phyloP scores from a whole-genome alignment of 306 rosid species.

The Chamaecrista fasciculata region DNA sequence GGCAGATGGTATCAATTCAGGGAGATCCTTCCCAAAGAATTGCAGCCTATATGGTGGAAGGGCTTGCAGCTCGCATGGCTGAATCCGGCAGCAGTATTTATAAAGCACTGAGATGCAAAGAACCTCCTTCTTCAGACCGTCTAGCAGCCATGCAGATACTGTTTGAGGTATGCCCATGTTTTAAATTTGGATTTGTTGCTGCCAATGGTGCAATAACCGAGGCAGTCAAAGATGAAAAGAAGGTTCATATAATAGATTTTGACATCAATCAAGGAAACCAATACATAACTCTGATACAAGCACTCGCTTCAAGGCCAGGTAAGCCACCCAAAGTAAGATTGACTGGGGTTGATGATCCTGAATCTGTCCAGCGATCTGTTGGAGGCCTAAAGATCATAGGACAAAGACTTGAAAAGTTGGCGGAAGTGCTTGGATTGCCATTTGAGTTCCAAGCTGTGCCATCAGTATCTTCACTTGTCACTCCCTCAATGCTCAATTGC shows the following conservation, averaged over 20 bases:
- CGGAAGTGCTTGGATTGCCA: constrained; percentile 60
- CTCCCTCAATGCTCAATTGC: constrained; percentile 69
- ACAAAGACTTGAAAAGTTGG: constrained; percentile 81
- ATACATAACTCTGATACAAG: constrained; percentile 73
- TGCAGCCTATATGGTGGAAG: constrained; percentile 99
- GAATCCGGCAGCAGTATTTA: constrained; percentile 74
- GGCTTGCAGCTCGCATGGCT: constrained; percentile 88
- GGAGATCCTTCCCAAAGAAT: constrained; percentile 97
- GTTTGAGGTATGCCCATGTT: constrained; percentile 95
- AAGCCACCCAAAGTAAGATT: constrained; percentile 67
- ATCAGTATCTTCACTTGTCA: constrained; percentile 59
- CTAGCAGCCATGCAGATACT: constrained; percentile 96
- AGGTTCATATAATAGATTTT: constrained; percentile 76
- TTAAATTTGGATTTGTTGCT: constrained; percentile 84
- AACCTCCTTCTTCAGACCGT: constrained; percentile 89
- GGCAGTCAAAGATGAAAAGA: constrained; percentile 67
- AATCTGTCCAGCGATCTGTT: constrained; percentile 77
- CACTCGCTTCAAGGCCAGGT: constrained; percentile 55
- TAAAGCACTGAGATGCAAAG: constrained; percentile 84
- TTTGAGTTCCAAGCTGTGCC: constrained; percentile 82
- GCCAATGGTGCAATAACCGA: constrained; percentile 87
- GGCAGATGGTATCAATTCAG: constrained; percentile 78
- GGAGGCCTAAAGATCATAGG: constrained; percentile 90
- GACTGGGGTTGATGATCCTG: constrained; percentile 92
- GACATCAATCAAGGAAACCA: constrained; percentile 95